These are phyloP conservation scores for Shiraia sp. DNA, from an alignment of 2,329 filamentous ascomycete genomes.

Conservation along the genomic window DNA sequence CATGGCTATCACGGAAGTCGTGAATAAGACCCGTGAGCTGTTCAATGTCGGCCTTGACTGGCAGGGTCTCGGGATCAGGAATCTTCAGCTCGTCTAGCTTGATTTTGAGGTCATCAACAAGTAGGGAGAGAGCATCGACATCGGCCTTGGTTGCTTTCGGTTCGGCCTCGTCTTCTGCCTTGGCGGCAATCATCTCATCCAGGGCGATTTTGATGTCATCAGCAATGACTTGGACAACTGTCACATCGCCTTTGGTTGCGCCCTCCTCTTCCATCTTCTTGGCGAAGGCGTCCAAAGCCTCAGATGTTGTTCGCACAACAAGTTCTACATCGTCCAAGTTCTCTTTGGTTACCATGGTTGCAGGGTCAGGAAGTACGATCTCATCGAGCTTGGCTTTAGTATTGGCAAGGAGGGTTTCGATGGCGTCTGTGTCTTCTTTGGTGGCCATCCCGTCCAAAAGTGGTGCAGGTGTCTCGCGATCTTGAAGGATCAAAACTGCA, in stretches of 20 bases:
- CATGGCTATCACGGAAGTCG: constrained; percentile 61
- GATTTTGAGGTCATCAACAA: constrained; percentile 83
- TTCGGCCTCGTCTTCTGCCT: constrained; percentile 57
- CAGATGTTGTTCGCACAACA: constrained; percentile 74
- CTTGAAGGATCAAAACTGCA: constrained; percentile 49
- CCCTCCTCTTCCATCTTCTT: constrained; percentile 68
- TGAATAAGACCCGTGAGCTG: constrained; percentile 59
- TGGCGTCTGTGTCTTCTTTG: constrained; percentile 85
- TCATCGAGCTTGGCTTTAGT: constrained; percentile 89
- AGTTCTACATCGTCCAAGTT: constrained; percentile 66
- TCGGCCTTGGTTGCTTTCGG: constrained; percentile 78
- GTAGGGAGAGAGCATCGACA: constrained; percentile 75
- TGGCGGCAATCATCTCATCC: constrained; percentile 63
- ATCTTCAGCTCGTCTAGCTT: constrained; percentile 74
- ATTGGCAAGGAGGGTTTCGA: constrained; percentile 87
- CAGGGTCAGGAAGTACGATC: constrained; percentile 66
- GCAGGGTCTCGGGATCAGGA: constrained; percentile 70
- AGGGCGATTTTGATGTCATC: constrained; percentile 75
- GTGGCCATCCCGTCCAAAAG: constrained; percentile 60
- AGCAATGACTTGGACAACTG: constrained; percentile 74
- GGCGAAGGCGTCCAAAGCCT: constrained; percentile 68
- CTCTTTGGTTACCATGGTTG: constrained; percentile 67
- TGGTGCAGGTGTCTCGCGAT: constrained; percentile 26
- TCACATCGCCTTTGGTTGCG: constrained; percentile 78
- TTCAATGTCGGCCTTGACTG: constrained; percentile 76